Evolutionary conservation across 257 asterid genomes (phyloP).

Genomic region (Buddleja alternifolia): DNA sequence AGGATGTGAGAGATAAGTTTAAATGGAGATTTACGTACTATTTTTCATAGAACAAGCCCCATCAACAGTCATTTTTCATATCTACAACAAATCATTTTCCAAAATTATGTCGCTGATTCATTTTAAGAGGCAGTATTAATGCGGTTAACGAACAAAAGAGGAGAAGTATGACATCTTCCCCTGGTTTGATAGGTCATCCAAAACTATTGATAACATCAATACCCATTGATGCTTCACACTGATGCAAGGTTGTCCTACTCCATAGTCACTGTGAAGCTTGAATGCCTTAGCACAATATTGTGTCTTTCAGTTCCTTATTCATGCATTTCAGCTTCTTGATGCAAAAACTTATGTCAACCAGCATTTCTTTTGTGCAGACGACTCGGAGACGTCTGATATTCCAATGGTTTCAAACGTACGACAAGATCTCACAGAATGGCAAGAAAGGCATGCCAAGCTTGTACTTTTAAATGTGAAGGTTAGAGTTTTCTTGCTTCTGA

Average conservation of each 20-base stretch:
- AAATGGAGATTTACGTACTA: background rate
- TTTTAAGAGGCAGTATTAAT: background rate
- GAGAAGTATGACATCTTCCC: background rate
- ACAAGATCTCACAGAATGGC: slow-evolving; percentile 95
- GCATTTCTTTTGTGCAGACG: slow-evolving; percentile 61
- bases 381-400: slow-evolving; percentile 68
- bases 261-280: slow-evolving; percentile 9
- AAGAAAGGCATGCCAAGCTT: slow-evolving; percentile 90
- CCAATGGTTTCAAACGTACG: slow-evolving; percentile 83
- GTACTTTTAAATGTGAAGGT: slow-evolving; percentile 88
- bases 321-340: slow-evolving; percentile 13
- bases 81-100: background rate
- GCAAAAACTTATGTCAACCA: slow-evolving; percentile 25
- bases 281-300: slow-evolving; percentile 9
- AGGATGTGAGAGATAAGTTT: background rate
- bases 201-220: background rate
- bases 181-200: background rate
- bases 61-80: background rate
- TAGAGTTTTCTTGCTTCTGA: slow-evolving; percentile 24
- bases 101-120: background rate
- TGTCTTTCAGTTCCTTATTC: slow-evolving; percentile 10
- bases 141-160: background rate
- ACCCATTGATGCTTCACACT: background rate
- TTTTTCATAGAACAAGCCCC: background rate
- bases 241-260: slow-evolving; percentile 4